Base-by-base conservation (phyloP, 2,329 filamentous ascomycete species). In the Sporothrix dimorphospora region DNA sequence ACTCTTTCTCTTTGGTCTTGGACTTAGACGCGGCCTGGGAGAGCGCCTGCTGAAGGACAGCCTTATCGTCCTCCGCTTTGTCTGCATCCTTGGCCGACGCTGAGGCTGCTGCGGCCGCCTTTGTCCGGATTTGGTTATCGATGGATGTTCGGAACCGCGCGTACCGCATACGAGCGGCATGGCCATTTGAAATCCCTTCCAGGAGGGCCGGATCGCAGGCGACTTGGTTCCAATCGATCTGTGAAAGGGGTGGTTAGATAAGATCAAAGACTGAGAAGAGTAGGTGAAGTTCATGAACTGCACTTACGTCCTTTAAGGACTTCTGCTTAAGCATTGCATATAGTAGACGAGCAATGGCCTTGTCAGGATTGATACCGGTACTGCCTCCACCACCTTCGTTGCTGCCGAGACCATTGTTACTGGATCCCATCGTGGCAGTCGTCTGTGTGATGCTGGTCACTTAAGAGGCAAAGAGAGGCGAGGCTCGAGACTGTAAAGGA, bases 211-310 rank as follows among this genome's bases (percentile, higher is more conserved):
- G 86, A 73, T 88, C 85, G 47, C 82, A 78, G 70, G 87, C 87
- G 59, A 89, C 87, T 77, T 83, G 79, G 73, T 85, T 85, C 87
- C 87, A 89, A 78, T 89, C 85, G 76, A 89, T 88, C 87, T 89
- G 71, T 49, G 11, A 12, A 2, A n/a, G 8, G 30, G 11, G 19
- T 1, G 12, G 40, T 72, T 55, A 49, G 38, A 8, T n/a, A 8
- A 24, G 9, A 45, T 5, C n/a, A 9, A 40, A 4, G 9, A 6
- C 3, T 34, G 40, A 53, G 21, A 42, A 38, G 12, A 53, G 24
- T n/a, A 16, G 49, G 30, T 19, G 9, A 30, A 27, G 7, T 7
- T 2, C 2, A 27, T 45, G 38, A 8, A 19, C 4, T 57, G 5
- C 1, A 70, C 87, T 83, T 79, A 89, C 87, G 80, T 89, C 86